Evolutionary conservation across 495 filamentous ascomycete species (phyloP).

Genomic region (Aspergillus ellipticus): DNA sequence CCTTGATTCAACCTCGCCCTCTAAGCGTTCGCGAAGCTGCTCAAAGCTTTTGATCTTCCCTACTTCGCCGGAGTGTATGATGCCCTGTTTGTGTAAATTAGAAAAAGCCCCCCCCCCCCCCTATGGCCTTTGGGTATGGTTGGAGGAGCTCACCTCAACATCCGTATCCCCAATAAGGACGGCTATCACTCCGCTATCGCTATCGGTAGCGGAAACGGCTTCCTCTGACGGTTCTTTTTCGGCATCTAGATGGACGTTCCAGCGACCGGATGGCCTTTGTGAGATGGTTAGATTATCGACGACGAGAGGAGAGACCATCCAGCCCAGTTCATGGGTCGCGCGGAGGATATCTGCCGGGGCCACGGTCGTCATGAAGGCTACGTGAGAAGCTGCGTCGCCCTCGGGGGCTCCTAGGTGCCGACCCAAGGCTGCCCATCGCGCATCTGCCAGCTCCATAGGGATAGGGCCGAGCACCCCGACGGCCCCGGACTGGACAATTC

Average conservation of each 20-base stretch:
- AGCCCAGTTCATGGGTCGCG: background rate
- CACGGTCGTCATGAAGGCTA: background rate
- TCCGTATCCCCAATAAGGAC: background rate
- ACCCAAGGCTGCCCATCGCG: background rate
- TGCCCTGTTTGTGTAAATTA: background rate
- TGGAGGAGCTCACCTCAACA: background rate
- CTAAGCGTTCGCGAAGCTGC: background rate
- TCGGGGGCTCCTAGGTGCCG: background rate
- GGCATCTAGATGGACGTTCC: background rate
- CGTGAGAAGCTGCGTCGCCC: background rate
- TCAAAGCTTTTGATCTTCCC: background rate
- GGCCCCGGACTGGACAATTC: constrained; percentile 2
- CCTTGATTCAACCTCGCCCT: background rate
- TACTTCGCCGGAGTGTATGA: background rate
- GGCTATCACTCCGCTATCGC: background rate
- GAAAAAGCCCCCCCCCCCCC: too few relatives aligned
- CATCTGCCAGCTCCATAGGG: background rate
- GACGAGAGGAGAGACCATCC: background rate
- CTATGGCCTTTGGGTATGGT: too few relatives aligned
- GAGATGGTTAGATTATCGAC: background rate
- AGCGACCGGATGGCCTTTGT: background rate
- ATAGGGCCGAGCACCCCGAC: background rate
- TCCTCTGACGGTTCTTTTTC: background rate
- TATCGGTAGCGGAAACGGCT: background rate
- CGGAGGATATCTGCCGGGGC: background rate